Evolutionary conservation across 306 rosid genomes (phyloP), one percentile per base, ranked within the genome.

Genomic region (Oxytropis ochrocephala): DNA sequence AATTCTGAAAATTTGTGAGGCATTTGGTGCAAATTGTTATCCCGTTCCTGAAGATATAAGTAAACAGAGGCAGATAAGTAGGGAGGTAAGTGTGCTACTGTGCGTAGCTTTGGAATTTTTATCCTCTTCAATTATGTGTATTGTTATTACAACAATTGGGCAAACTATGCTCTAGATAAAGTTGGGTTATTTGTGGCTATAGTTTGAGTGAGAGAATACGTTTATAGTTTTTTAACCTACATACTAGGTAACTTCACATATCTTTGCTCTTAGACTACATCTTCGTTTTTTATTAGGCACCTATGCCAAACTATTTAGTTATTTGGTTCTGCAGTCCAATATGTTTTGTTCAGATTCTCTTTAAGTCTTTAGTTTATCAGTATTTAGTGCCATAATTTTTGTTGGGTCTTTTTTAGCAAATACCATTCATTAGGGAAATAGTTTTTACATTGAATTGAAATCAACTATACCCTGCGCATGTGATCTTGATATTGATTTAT

Each of bases 41-140:
- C 96, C 99, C 75, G 91, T 95, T 76, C 99, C 99, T 30, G 97
- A 95, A 83, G 99, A 95, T 82, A 70, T 84, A 73, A 91, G 77
- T 38, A 95, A 91, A 67, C 97, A 91, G 81, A 88, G 91, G 70
- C 95, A 95, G 81, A 85, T 95, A 85, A 85, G 83, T 67, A 87
- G 97, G 83, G 99, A 95, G 85, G 99, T 95, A 83, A 80, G 84
- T 80, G 69, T 69, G 36, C 81, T 53, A 80, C 83, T 80, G 69
- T 69, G 36, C 81, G 49, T 36, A 63, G 69, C 69, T 66, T 27
- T 39, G 75, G 78, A 78, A 65, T 75, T 73, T 48, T 36, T 77
- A 27, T 11, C 64, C 52, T 50, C 54, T 60, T 53, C 27, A 55
- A 27, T 36, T 60, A 32, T 38, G 46, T 63, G 6, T 43, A 13